Base-by-base conservation (phyloP, 2,329 filamentous ascomycete genomes). In the Sporothrix pseudoabietina region DNA sequence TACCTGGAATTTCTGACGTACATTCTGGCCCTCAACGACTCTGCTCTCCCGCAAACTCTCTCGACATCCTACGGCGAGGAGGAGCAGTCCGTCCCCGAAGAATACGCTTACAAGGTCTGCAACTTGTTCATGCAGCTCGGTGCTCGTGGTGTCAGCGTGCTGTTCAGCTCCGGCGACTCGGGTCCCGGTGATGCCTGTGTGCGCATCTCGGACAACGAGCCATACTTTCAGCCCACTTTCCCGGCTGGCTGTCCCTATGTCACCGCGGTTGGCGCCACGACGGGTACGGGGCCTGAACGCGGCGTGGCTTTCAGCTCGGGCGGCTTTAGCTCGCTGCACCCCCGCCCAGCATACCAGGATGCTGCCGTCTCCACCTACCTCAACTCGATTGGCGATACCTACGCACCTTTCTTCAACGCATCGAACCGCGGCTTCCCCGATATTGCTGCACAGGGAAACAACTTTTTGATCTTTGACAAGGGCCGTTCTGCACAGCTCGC, bases 61-160 rank as follows among this genome's bases (percentile, higher is more conserved):
- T 87, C 85, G 71, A 89, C 87, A 14, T 91, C 89, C 0, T 92
- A 92, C 78, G 90, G 89, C 66, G 89, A 92, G 74, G 85, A 88
- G 71, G 91, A 92, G 80, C 87, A 91, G 52, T 90, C 87, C 1
- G 77, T 92, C 0, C 90, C 90, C 0, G 78, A 82, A 2, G 85
- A 86, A 12, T 93, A 91, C 77, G 88, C 88, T 22, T 82, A 83
- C 66, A 85, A 86, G 69, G 88, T 90, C 14, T 92, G 90, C 82
- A 85, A 87, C 75, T 83, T 89, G 75, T 89, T 91, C 77, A 88
- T 86, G 59, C 86, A 91, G 77, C 87, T 92, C 44, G 90, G 89
- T n/a, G 86, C 88, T 1, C 87, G 90, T 55, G 91, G 90, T n/a
- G 86, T 90, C 4, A 87, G 87, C 1, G 83, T 92, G n/a, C 81